These are phyloP conservation scores for Lophiostoma macrostomum DNA, from an alignment of 495 filamentous ascomycete species.

Conservation along the genomic window DNA sequence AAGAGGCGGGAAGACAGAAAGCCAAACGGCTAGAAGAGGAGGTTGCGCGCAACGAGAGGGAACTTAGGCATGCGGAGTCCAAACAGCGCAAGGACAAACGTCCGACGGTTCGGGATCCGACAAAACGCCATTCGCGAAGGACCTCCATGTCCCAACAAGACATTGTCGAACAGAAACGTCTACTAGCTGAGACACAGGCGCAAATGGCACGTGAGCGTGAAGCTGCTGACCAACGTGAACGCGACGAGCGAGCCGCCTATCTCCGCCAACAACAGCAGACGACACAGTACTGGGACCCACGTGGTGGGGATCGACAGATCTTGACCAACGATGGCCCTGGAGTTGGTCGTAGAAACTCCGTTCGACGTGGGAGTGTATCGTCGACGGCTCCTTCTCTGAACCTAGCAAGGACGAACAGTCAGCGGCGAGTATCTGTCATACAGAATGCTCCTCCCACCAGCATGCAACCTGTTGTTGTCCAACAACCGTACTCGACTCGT, in stretches of 20 bases:
- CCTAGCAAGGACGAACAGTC: slow-evolving; percentile 16
- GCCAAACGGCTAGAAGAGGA: slow-evolving; percentile 3
- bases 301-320: slow-evolving; percentile 13
- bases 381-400: slow-evolving; percentile 2
- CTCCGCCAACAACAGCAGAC: slow-evolving; percentile 13
- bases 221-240: slow-evolving; percentile 14
- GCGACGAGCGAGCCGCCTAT: slow-evolving; percentile 8
- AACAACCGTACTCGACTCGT: slow-evolving; percentile 10
- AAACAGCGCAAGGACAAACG: slow-evolving; percentile 4
- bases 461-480: slow-evolving; percentile 2
- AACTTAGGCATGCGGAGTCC: background rate
- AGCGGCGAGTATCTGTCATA: slow-evolving; percentile 19
- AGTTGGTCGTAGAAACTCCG: slow-evolving; percentile 16
- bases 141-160: slow-evolving; percentile 9
- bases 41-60: background rate
- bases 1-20: background rate
- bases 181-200: slow-evolving; percentile 4
- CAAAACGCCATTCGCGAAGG: slow-evolving; percentile 10
- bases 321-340: slow-evolving; percentile 6
- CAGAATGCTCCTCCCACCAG: slow-evolving; percentile 11
- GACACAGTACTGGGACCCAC: slow-evolving; percentile 19
- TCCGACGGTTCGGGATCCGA: slow-evolving; percentile 9
- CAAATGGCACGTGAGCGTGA: slow-evolving; percentile 24
- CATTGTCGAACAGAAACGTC: background rate
- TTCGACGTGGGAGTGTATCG: slow-evolving; percentile 19